Base-by-base conservation (phyloP, 148 eudicot genomes). In the Euryodendron excelsum region DNA sequence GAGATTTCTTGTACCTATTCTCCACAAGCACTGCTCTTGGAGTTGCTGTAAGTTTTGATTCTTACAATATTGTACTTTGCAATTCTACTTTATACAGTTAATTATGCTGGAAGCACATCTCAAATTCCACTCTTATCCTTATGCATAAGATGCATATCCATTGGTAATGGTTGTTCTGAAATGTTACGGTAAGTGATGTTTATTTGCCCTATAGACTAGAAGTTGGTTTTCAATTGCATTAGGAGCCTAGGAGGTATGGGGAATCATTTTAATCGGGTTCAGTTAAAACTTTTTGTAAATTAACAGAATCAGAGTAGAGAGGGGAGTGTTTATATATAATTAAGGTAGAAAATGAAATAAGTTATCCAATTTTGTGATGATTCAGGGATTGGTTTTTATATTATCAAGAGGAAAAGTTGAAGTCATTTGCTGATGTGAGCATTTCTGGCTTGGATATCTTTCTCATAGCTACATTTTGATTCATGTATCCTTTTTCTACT, bases 21-120 rank as follows among this genome's bases (percentile, higher is more conserved):
- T 81, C 88, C 55, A 78, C 94, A 44, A 96, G 99, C 91, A 96
- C 98, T 79, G 82, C 80, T 37, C 88, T 93, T 13, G 99, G 99
- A 69, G 84, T 96, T 50, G 50, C 82, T 73, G 99, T 96, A 77
- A 90, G 98, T 86, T 78, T 34, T 15, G 48, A 60, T 64, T 36
- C 72, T 59, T 59, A 17, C 23, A 36, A 17, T 13, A 52, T 45
- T 7, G 66, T 17, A 69, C 59, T 48, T n/a, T 45, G 20, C 30
- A n/a, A 69, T 45, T 67, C 37, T 37, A 28, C 45, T n/a, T 21
- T 44, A 1, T 17, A 23, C 23, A 69, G 28, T 25, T 27, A 11
- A 47, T 48, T 56, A 1, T 56, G 44, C 17, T 20, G 25, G 76
- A 36, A 73, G 25, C 39, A 50, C 58, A 72, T 63, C 52, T 41